Percentiles rank a stretch among this genome's conserved stretches.
These are phyloP conservation scores for Fusarium haematococcum DNA, from an alignment of 2,329 filamentous ascomycete genomes.

Conservation along the genomic window DNA sequence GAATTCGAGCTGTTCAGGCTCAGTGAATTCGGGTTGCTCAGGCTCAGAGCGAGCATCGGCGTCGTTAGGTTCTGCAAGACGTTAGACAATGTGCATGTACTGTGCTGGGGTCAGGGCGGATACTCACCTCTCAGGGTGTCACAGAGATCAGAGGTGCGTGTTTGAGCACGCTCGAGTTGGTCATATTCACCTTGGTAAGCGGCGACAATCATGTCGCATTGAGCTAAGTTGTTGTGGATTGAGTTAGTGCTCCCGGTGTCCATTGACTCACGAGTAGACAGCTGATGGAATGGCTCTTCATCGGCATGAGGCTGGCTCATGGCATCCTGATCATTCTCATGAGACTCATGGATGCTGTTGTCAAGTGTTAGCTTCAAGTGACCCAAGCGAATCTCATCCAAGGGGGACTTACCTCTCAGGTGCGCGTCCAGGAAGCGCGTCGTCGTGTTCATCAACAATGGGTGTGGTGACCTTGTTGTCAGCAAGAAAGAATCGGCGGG, in stretches of 20 bases:
- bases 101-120: not conserved
- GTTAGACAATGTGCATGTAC: not conserved
- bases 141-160: not conserved
- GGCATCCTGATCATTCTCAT: not conserved
- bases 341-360: not conserved
- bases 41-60: not conserved
- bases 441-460: not conserved
- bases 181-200: too few species aligned
- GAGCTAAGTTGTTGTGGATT: not conserved
- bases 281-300: not conserved
- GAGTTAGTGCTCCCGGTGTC: not conserved
- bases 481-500: not conserved
- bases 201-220: not conserved
- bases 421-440: not conserved
- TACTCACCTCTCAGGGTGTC: not conserved
- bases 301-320: not conserved
- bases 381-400: not conserved
- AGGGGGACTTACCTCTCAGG: not conserved
- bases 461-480: not conserved
- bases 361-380: not conserved
- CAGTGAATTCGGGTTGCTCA: not conserved
- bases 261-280: not conserved
- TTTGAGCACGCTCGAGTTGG: not conserved
- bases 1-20: not conserved
- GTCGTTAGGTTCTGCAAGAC: not conserved